Evolutionary conservation across 2,329 filamentous ascomycete genomes (phyloP).

Genomic region (Stagonosporopsis cucurbitacearum): DNA sequence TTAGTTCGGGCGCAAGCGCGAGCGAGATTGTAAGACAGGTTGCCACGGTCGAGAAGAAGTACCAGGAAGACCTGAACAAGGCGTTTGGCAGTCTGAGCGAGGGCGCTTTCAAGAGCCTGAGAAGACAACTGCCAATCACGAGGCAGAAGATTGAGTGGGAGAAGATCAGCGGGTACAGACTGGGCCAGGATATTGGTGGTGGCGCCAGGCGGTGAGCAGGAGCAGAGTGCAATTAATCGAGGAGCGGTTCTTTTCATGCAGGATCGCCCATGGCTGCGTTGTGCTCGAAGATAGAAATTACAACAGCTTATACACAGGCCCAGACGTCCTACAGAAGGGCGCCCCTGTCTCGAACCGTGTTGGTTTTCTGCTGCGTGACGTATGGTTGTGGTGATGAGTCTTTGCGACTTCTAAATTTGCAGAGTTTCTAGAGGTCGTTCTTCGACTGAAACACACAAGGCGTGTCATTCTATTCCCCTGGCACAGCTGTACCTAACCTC

Average conservation of each 20-base stretch:
- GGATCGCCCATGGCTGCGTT: background rate
- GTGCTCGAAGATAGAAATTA: background rate
- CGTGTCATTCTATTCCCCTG: background rate
- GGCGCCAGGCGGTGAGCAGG: constrained; percentile 33
- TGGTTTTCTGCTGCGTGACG: background rate
- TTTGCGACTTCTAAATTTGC: background rate
- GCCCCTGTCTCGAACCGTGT: background rate
- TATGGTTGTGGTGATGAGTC: background rate
- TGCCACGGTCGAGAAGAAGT: constrained; percentile 81
- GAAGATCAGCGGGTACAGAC: constrained; percentile 89
- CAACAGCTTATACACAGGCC: background rate
- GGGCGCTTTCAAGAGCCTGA: constrained; percentile 90
- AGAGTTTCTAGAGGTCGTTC: background rate
- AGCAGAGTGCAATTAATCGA: background rate
- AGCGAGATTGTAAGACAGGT: constrained; percentile 79
- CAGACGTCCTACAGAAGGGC: background rate
- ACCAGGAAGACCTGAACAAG: constrained; percentile 93
- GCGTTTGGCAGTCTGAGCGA: constrained; percentile 89
- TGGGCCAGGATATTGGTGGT: constrained; percentile 61
- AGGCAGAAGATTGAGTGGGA: constrained; percentile 99
- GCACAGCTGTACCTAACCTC: too few relatives aligned
- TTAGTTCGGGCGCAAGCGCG: constrained; percentile 66
- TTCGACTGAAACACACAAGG: background rate
- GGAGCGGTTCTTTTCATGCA: background rate
- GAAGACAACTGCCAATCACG: constrained; percentile 92